Percentiles rank a stretch among this genome's conserved stretches.
These are phyloP conservation scores for Epichloe sp. DNA, from an alignment of 2,329 filamentous ascomycete genomes.

Conservation along the genomic window DNA sequence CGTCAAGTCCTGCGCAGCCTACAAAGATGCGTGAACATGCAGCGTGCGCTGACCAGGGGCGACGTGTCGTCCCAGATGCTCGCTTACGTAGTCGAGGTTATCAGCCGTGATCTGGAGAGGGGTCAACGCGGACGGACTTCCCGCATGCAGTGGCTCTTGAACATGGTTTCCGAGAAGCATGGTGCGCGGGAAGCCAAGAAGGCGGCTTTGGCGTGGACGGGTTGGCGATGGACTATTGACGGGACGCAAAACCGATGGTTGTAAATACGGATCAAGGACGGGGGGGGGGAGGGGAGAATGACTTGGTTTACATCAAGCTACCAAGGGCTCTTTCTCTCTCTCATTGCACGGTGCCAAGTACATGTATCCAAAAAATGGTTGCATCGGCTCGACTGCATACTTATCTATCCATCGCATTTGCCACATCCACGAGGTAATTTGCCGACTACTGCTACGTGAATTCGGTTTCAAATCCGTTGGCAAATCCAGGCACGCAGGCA, in stretches of 20 bases:
- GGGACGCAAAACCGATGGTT: neutral
- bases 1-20: slow-evolving; percentile 19
- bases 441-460: no score
- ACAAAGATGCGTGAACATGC: slow-evolving; percentile 13
- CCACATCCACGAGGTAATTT: no score
- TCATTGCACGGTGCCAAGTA: no score
- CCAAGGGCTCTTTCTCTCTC: no score
- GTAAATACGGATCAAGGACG: neutral
- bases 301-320: no score
- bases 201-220: slow-evolving; percentile 8
- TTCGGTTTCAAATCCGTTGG: no score
- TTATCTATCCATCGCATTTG: neutral
- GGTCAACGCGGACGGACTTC: slow-evolving; percentile 19
- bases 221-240: slow-evolving; percentile 14
- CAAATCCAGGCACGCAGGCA: no score
- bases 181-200: slow-evolving; percentile 10
- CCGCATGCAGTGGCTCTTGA: slow-evolving; percentile 18
- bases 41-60: slow-evolving; percentile 11
- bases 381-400: no score
- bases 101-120: slow-evolving; percentile 21
- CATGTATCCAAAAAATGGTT: no score
- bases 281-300: no score
- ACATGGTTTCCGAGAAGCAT: slow-evolving; percentile 12
- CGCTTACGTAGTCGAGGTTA: slow-evolving; percentile 13
- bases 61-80: slow-evolving; percentile 16